These are phyloP conservation scores for Daphne laureola DNA, from an alignment of 441 rosid genomes.

Conservation along the genomic window DNA sequence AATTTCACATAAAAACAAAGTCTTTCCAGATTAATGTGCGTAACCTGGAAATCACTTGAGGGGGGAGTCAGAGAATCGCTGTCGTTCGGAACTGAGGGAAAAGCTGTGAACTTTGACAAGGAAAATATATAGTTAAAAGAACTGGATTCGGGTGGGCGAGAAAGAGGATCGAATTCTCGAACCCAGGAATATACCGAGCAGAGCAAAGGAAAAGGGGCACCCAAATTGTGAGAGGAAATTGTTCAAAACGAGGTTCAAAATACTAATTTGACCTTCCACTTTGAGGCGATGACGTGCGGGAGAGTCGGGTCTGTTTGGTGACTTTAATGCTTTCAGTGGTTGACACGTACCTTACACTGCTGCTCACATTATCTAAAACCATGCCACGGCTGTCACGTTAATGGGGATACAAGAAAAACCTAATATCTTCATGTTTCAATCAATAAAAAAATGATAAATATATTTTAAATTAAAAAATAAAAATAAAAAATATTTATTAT, in stretches of 20 bases:
- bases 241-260: conserved; percentile 23
- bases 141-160: conserved; percentile 9
- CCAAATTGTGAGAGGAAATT: background rate
- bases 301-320: conserved; percentile 8
- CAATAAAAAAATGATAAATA: no score
- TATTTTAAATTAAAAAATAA: no score
- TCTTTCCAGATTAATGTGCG: background rate
- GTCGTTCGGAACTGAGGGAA: background rate
- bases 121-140: background rate
- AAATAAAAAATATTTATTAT: no score
- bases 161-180: conserved; percentile 15
- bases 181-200: conserved; percentile 37
- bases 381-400: background rate
- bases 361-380: background rate
- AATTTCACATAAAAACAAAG: no score
- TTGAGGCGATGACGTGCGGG: conserved; percentile 13
- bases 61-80: conserved; percentile 3
- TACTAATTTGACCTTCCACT: conserved; percentile 26
- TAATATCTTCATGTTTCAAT: no score
- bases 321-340: background rate
- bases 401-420: no score
- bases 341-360: conserved; percentile 12
- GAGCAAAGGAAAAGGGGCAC: conserved; percentile 9
- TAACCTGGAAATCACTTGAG: conserved; percentile 14
- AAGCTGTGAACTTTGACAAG: conserved; percentile 5